Evolutionary conservation across 2,329 filamentous ascomycete genomes (phyloP).

Genomic region (Xenoacremonium recifei): DNA sequence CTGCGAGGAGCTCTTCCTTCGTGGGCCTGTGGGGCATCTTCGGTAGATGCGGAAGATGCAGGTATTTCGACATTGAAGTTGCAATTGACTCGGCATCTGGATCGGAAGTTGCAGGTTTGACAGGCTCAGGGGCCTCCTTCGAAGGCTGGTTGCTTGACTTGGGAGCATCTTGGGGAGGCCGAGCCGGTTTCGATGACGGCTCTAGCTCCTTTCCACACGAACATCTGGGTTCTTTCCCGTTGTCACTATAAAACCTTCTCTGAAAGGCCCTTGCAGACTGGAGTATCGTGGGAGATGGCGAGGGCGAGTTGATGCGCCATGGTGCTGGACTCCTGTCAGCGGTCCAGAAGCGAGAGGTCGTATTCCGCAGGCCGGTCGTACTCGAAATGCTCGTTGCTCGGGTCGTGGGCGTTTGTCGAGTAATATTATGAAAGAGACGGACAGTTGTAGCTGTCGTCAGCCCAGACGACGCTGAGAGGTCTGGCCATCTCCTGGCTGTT

Average conservation of each 20-base stretch:
- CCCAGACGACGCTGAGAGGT: slow-evolving; percentile 7
- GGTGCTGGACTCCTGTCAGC: too few species aligned
- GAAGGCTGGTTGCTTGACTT: slow-evolving; percentile 11
- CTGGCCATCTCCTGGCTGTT: slow-evolving; percentile 10
- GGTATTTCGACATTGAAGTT: slow-evolving; percentile 57
- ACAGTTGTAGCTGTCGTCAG: slow-evolving; percentile 6
- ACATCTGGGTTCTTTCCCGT: slow-evolving; percentile 17
- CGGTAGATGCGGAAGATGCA: slow-evolving; percentile 55
- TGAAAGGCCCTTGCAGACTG: slow-evolving; percentile 3
- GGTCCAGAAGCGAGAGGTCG: not conserved
- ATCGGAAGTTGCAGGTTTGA: slow-evolving; percentile 14
- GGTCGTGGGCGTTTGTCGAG: slow-evolving; percentile 5
- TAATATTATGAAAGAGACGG: slow-evolving; percentile 10
- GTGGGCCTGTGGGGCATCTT: slow-evolving; percentile 85
- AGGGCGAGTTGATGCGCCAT: too few species aligned
- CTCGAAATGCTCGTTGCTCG: not conserved
- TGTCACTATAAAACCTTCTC: slow-evolving; percentile 17
- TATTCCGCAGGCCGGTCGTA: not conserved
- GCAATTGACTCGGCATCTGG: slow-evolving; percentile 42
- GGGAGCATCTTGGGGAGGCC: slow-evolving; percentile 8
- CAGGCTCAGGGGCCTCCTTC: slow-evolving; percentile 8
- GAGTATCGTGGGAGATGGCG: not conserved
- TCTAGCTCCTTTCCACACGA: slow-evolving; percentile 23
- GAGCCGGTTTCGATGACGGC: not conserved
- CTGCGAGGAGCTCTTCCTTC: slow-evolving; percentile 88